Base-by-base conservation (phyloP, 139 green algal genomes). In the Parachlorella kessleri region DNA sequence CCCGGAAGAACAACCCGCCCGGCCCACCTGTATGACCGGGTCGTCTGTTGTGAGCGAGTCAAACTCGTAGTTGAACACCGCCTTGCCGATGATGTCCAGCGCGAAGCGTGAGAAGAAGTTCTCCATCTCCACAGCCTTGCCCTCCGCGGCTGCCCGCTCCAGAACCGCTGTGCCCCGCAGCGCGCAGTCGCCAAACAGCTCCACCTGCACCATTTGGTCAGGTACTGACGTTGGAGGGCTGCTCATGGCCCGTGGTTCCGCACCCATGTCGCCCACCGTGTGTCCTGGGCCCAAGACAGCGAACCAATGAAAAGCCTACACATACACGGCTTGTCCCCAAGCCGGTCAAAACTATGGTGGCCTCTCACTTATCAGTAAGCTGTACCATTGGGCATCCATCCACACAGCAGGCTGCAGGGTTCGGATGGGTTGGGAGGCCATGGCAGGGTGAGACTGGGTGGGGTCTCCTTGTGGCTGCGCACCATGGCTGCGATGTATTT, bases 41-140 rank as follows among this genome's bases (percentile, higher is more conserved):
- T 97, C 93, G 71, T 98, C 94, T 55, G 93, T 92, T 0, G 88
- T 94, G 26, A 98, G 84, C 28, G 89, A 93, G 85, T 98, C 91
- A 82, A 98, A 99, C 63, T 99, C 95, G 86, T 99, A 99, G 92
- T 99, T 98, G 90, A 99, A 99, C 53, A 99, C 96, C 1, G 96
- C 96, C 86, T 98, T 97, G 78, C 94, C 96, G 73, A 99, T 99
- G 86, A 99, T 98, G 91, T 99, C 96, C 73, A 99, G 89, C 0
- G 91, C 92, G n/a, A 98, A 86, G 3, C 93, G 88, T 4, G 85
- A 94, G 84, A 98, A 99, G 79, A 93, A 97, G 81, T 97, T 97
- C 71, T 99, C 96, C 93, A 98, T 97, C 78, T 98, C 94, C 0
- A 97, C 86, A n/a, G 77, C 3, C 26, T 54, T 37, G 8, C 71